Percentiles rank a stretch among this genome's conserved stretches.
phyloP scores from a whole-genome alignment of 2,329 filamentous ascomycete genomes.

The Pseudonectria buxi region DNA sequence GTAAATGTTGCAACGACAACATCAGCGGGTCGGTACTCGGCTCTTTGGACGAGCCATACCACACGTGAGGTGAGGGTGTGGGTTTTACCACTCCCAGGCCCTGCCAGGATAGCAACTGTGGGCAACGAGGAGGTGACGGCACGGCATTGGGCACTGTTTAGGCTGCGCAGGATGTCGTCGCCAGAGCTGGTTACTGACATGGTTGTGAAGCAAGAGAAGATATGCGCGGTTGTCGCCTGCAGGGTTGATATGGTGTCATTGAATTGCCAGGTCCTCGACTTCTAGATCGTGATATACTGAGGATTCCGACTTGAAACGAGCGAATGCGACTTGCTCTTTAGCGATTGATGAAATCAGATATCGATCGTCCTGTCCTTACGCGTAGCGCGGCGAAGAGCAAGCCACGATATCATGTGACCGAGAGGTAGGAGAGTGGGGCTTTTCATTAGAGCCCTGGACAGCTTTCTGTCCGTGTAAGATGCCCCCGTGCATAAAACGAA shows the following conservation, averaged over 20 bases:
- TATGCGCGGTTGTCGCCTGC: constrained; percentile 11
- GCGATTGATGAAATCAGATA: too few relatives aligned
- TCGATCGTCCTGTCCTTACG: too few relatives aligned
- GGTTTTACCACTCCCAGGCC: constrained; percentile 76
- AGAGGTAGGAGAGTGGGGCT: too few relatives aligned
- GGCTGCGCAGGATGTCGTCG: constrained; percentile 36
- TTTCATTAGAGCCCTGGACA: too few relatives aligned
- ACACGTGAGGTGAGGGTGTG: constrained; percentile 91
- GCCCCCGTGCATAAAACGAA: too few relatives aligned
- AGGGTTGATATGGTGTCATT: constrained; percentile 8
- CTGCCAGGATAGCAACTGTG: constrained; percentile 61
- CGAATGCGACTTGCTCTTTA: too few relatives aligned
- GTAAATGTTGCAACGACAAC: constrained; percentile 96
- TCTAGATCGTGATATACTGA: too few relatives aligned
- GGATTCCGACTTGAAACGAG: too few relatives aligned
- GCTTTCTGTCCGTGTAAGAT: too few relatives aligned
- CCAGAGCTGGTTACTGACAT: constrained; percentile 22
- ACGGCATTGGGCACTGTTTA: constrained; percentile 49
- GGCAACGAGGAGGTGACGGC: constrained; percentile 47
- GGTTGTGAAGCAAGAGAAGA: constrained; percentile 14
- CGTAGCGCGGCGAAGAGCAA: too few relatives aligned
- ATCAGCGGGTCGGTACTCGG: constrained; percentile 71
- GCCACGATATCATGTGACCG: too few relatives aligned
- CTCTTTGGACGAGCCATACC: constrained; percentile 73
- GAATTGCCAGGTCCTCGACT: constrained; percentile 1